These are phyloP conservation scores for Globisporangium lucens DNA, from an alignment of 352 stramenopile genomes.

Conservation along the genomic window DNA sequence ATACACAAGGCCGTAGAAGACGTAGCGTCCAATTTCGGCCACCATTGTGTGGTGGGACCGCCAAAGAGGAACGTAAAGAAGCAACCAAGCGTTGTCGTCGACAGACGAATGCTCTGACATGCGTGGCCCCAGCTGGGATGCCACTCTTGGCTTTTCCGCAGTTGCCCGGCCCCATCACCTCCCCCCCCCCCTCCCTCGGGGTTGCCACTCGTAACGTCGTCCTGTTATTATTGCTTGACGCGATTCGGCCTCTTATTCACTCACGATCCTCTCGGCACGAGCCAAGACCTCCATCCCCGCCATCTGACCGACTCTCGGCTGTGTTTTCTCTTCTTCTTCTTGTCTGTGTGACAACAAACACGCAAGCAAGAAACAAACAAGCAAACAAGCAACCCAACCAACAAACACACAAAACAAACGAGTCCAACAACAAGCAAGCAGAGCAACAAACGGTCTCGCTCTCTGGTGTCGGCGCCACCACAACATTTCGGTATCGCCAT, in stretches of 20 bases:
- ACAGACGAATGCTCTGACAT: conserved; percentile 6
- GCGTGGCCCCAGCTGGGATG: background rate
- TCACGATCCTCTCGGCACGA: conserved; percentile 8
- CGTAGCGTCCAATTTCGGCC: background rate
- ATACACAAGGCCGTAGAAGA: background rate
- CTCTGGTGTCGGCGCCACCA: background rate
- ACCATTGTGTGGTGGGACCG: background rate
- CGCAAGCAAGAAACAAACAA: background rate
- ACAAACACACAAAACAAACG: background rate
- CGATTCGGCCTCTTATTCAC: background rate
- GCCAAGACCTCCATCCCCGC: background rate
- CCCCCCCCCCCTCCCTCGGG: background rate
- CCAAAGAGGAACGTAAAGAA: background rate
- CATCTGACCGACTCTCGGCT: background rate
- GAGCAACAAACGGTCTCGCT: background rate
- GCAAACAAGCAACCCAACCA: background rate
- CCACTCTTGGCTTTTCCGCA: conserved; percentile 2
- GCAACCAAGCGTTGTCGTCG: background rate
- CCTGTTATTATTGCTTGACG: background rate
- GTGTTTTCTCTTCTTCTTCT: background rate
- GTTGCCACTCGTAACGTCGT: background rate
- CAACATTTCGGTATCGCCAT: background rate
- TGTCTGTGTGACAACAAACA: background rate
- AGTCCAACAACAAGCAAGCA: background rate
- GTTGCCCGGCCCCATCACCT: background rate